Conservation (phyloP, 768 basidiomycete species). For the Thelephora ganbajun region DNA sequence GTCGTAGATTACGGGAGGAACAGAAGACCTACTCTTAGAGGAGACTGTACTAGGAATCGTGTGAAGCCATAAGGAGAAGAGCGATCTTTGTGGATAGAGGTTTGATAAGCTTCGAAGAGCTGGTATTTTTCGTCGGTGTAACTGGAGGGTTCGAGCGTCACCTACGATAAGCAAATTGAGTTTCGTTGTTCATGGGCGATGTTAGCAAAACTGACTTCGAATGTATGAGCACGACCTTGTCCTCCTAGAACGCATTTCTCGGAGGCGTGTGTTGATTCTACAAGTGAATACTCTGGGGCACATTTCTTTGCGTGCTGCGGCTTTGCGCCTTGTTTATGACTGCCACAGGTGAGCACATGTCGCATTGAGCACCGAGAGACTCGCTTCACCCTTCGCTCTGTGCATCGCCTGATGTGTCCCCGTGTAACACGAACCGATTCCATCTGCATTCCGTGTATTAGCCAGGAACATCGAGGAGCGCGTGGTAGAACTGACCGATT, state of each 20-base stretch:
- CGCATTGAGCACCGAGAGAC: too few relatives aligned
- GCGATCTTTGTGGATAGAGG: conserved; percentile 48
- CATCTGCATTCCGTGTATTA: conserved; percentile 29
- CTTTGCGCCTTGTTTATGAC: too few relatives aligned
- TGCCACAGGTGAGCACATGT: too few relatives aligned
- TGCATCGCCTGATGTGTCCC: conserved; percentile 13
- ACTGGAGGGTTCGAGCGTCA: conserved; percentile 60
- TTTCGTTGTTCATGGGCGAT: not conserved
- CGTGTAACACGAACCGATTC: conserved; percentile 47
- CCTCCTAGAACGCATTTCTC: conserved; percentile 27
- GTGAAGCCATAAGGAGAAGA: conserved; percentile 40
- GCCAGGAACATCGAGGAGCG: too few relatives aligned
- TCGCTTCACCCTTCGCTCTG: too few relatives aligned
- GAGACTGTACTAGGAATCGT: conserved; percentile 68
- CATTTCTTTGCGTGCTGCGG: too few relatives aligned
- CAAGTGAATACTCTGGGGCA: conserved; percentile 23
- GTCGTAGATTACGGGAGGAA: not conserved
- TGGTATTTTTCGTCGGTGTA: conserved; percentile 71
- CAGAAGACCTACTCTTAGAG: conserved; percentile 42
- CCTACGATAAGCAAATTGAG: conserved; percentile 26
- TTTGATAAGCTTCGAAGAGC: conserved; percentile 69
- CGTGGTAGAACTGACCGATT: conserved; percentile 33
- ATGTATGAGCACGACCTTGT: conserved; percentile 30
- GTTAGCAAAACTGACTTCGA: conserved; percentile 31
- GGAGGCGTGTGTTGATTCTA: conserved; percentile 37